Evolutionary conservation across 495 filamentous ascomycete genomes (phyloP), one percentile per base, ranked within the genome.

Genomic region (Xylona heveae): DNA sequence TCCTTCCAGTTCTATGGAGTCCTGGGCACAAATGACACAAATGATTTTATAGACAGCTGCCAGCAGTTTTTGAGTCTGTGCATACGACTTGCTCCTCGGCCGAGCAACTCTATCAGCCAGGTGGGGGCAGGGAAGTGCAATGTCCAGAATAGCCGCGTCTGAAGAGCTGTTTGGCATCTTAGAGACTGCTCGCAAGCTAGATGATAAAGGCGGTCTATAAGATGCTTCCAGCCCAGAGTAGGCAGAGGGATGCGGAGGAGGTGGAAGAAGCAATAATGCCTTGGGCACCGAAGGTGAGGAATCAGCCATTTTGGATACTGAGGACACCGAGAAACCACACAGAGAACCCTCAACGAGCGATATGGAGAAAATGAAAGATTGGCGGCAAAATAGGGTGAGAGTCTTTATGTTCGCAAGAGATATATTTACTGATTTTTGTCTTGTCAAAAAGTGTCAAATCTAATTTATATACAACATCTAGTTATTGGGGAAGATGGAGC

Each of bases 21-120:
- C 51, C 38, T 71, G 60, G 23, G 71, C 61, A 36, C 68, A 75
- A 17, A 80, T 53, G 31, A 71, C 53, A 23, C 70, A 66, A 42
- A 88, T 55, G 26, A 95, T 58, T 41, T 66, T 69, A 59, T 95
- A 95, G 35, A 92, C 43, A 31, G 63, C 66, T 14, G 77, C 76
- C 15, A 95, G 47, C 9, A 84, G 59, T 19, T 55, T 52, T 53
- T 93, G 82, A 6, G 74, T 58, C 17, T 62, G 51, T 38, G 49
- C 55, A 55, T 80, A 66, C 35, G 68, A 36, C 53, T 53, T 44
- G 40, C 66, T 54, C 49, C 73, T 53, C 41, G 68, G 53, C n/a
- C n/a, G n/a, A n/a, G n/a, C n/a, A n/a, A n/a, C n/a, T n/a, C n/a
- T n/a, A n/a, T n/a, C n/a, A n/a, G n/a, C n/a, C 16, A 38, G 26